These are phyloP conservation scores for Aspergillus niger DNA, from an alignment of 2,329 filamentous ascomycete genomes.

Conservation along the genomic window DNA sequence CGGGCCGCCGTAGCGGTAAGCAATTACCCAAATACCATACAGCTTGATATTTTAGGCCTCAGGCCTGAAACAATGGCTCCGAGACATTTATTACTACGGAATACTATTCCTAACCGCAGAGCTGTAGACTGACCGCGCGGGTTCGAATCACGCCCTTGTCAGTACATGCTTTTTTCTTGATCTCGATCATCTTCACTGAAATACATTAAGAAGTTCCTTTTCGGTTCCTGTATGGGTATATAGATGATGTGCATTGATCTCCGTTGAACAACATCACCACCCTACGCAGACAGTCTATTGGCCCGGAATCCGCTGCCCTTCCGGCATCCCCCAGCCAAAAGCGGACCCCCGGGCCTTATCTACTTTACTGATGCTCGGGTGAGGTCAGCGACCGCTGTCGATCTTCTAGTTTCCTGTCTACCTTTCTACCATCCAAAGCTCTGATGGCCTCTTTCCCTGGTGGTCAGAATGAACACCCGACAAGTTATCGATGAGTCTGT, in stretches of 20 bases:
- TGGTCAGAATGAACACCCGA: slow-evolving; percentile 76
- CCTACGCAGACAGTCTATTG: neutral
- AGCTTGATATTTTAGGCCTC: neutral
- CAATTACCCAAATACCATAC: neutral
- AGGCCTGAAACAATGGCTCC: neutral
- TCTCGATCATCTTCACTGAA: too few species aligned
- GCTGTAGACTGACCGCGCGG: slow-evolving; percentile 5
- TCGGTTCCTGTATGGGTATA: neutral
- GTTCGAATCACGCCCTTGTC: slow-evolving; percentile 16
- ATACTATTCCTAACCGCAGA: neutral
- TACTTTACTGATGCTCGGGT: neutral
- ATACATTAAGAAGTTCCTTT: neutral
- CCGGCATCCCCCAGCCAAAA: slow-evolving; percentile 3
- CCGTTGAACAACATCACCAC: neutral
- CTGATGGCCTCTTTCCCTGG: slow-evolving; percentile 9
- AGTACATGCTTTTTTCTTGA: neutral
- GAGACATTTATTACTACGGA: neutral
- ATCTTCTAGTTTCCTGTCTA: slow-evolving; percentile 6
- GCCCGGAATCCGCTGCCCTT: neutral
- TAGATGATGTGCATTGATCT: neutral
- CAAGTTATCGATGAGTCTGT: slow-evolving; percentile 77
- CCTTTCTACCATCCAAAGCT: neutral
- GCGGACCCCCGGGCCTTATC: slow-evolving; percentile 7
- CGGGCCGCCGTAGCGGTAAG: slow-evolving; percentile 23
- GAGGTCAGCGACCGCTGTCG: slow-evolving; percentile 16